phyloP scores from a whole-genome alignment of 768 basidiomycete genomes.

The Ramaria rubella region DNA sequence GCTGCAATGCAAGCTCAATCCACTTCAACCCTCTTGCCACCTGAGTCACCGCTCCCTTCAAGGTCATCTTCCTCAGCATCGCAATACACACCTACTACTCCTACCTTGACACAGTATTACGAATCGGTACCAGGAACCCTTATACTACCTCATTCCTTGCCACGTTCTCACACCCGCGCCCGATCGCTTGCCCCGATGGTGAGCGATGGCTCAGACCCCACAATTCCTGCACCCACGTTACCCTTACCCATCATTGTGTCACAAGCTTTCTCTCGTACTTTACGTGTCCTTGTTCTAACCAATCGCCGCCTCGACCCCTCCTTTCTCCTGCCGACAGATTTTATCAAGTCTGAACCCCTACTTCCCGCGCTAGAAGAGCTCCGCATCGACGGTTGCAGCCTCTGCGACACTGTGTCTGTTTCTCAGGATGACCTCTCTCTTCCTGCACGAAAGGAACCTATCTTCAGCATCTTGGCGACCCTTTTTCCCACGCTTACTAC shows the following conservation, averaged over 20 bases:
- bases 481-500: constrained; percentile 67
- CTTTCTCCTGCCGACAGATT: constrained; percentile 42
- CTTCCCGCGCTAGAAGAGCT: constrained; percentile 71
- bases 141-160: constrained; percentile 54
- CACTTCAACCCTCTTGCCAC: constrained; percentile 5
- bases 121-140: constrained; percentile 48
- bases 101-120: constrained; percentile 55
- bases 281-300: constrained; percentile 52
- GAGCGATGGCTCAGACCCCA: constrained; percentile 32
- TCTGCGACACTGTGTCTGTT: constrained; percentile 49
- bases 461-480: constrained; percentile 52
- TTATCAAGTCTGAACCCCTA: constrained; percentile 25
- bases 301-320: constrained; percentile 64
- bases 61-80: constrained; percentile 14
- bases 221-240: constrained; percentile 59
- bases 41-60: background rate
- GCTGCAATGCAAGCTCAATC: constrained; percentile 35
- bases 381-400: constrained; percentile 63
- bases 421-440: constrained; percentile 24
- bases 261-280: constrained; percentile 53
- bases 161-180: constrained; percentile 53
- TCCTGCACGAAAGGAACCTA: constrained; percentile 42
- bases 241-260: constrained; percentile 56
- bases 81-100: constrained; percentile 21
- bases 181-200: constrained; percentile 45